Conservation (phyloP, 2,329 filamentous ascomycete genomes). For the Fusarium haematococcum region DNA sequence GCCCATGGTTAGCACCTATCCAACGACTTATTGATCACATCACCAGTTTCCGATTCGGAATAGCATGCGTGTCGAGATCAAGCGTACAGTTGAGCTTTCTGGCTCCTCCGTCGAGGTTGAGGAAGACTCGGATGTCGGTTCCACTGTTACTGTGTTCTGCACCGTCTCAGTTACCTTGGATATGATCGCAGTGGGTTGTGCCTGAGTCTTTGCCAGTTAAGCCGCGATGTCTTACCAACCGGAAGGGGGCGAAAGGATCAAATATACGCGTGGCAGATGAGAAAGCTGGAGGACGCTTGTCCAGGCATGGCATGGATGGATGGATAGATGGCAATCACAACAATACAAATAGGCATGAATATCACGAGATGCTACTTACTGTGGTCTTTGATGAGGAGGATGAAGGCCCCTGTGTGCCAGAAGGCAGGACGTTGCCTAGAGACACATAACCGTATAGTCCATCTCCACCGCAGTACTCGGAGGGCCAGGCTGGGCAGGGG, state of each 20-base stretch:
- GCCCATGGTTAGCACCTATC: constrained; percentile 30
- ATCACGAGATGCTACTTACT: constrained; percentile 43
- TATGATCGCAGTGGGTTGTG: constrained; percentile 44
- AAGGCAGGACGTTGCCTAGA: constrained; percentile 60
- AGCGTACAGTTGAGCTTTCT: constrained; percentile 55
- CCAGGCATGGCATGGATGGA: constrained; percentile 29
- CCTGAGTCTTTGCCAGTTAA: constrained; percentile 47
- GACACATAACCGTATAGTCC: constrained; percentile 75
- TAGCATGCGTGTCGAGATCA: constrained; percentile 34
- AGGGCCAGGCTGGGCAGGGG: constrained; percentile 75
- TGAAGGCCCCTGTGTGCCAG: constrained; percentile 62
- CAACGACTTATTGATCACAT: constrained; percentile 23
- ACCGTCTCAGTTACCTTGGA: constrained; percentile 52
- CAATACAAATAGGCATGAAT: constrained; percentile 25
- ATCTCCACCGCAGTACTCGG: constrained; percentile 73
- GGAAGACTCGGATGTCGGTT: constrained; percentile 35
- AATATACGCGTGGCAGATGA: constrained; percentile 18
- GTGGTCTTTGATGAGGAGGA: constrained; percentile 41
- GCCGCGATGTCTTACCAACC: constrained; percentile 43
- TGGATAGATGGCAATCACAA: constrained; percentile 30
- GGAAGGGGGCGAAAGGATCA: constrained; percentile 17
- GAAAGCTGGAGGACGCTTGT: constrained; percentile 38
- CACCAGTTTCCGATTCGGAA: constrained; percentile 31
- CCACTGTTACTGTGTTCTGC: constrained; percentile 48
- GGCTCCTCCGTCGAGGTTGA: constrained; percentile 41